phyloP scores from a whole-genome alignment of 345 rosid species.

The Fremontodendron californicum region DNA sequence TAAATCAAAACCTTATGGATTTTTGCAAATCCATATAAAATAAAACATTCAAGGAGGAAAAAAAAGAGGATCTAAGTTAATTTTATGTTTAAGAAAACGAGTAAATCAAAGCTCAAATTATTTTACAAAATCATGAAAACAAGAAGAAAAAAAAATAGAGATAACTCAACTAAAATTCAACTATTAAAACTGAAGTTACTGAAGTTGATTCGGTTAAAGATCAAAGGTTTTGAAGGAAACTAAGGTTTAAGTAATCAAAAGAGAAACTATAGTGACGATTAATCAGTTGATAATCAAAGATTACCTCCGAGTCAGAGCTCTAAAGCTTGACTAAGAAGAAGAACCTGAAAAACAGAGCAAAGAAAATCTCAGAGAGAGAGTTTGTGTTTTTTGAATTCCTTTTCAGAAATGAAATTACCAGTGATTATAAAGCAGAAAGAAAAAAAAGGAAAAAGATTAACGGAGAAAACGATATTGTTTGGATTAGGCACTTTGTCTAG shows the following conservation, averaged over 20 bases:
- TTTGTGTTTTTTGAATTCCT: neutral
- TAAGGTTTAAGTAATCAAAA: neutral
- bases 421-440: neutral
- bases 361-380: neutral
- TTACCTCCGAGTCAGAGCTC: constrained; percentile 21
- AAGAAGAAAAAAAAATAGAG: neutral
- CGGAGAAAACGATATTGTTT: constrained; percentile 22
- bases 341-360: neutral
- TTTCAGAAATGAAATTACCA: neutral
- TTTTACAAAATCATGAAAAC: neutral
- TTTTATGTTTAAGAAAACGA: neutral
- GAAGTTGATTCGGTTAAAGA: constrained; percentile 11
- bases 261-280: neutral
- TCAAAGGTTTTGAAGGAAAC: neutral
- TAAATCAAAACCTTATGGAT: neutral
- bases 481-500: constrained; percentile 17
- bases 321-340: constrained; percentile 2
- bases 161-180: neutral
- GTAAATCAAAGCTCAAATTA: neutral
- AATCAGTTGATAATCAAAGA: constrained; percentile 17
- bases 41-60: neutral
- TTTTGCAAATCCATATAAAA: neutral
- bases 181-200: neutral
- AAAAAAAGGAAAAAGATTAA: constrained; percentile 13
- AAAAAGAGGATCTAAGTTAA: neutral